Percentiles rank a stretch among this genome's conserved stretches.
Conservation (phyloP, 2,329 filamentous ascomycete species). For the Alternaria rosae region DNA sequence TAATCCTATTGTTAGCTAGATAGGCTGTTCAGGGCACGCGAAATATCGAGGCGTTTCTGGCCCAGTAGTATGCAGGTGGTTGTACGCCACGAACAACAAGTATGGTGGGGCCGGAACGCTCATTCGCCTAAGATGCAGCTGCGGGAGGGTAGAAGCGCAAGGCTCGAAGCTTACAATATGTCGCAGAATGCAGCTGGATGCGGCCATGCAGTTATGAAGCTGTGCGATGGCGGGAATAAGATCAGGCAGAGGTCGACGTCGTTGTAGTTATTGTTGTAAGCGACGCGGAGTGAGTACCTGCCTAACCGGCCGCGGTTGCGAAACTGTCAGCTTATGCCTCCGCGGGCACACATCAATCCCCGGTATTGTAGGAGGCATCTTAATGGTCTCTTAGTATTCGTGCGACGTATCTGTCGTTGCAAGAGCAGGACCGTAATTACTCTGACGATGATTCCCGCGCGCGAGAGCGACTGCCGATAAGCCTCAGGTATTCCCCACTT, state of each 20-base stretch:
- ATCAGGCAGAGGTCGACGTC: background rate
- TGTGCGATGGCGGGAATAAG: background rate
- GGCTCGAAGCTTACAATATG: background rate
- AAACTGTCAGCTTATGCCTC: background rate
- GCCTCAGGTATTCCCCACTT: background rate
- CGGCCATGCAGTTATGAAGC: background rate
- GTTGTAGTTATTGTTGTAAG: background rate
- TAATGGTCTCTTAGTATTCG: background rate
- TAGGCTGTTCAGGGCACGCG: conserved; percentile 1
- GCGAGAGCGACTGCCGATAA: background rate
- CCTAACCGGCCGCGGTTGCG: background rate
- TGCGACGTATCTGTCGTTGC: background rate
- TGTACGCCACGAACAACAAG: background rate
- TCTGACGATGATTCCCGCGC: background rate
- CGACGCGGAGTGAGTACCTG: background rate
- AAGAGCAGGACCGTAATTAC: background rate
- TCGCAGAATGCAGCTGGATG: background rate
- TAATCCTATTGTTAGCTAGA: conserved; percentile 13
- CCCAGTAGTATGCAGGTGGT: background rate
- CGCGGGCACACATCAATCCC: background rate
- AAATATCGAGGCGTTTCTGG: conserved; percentile 11
- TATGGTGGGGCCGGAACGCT: background rate
- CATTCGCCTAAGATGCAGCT: background rate
- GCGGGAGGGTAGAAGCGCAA: background rate
- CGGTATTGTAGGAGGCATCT: background rate